Conservation (phyloP, 306 rosid genomes). For the Rosa chinensis region DNA sequence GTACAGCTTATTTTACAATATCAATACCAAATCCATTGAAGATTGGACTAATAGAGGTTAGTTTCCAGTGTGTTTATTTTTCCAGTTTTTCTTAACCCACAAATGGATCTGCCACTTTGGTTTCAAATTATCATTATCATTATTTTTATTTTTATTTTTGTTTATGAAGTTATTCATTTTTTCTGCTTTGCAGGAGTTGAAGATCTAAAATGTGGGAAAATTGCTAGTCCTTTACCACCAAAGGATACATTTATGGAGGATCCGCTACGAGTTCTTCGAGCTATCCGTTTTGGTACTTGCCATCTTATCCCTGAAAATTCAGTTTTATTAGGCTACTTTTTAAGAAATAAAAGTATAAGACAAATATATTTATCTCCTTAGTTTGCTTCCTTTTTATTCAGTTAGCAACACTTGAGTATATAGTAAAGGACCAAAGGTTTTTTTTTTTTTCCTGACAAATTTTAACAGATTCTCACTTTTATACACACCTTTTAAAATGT, state of each 20-base stretch:
- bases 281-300: conserved; percentile 80
- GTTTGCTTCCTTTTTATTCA: neutral
- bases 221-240: conserved; percentile 87
- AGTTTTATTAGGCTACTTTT: neutral
- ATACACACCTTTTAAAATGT: neutral
- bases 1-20: conserved; percentile 86
- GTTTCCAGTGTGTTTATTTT: conserved; percentile 5
- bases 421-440: too few species aligned
- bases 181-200: conserved; percentile 52
- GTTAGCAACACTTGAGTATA: neutral
- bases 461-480: neutral
- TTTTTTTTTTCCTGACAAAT: neutral
- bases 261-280: conserved; percentile 90
- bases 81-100: neutral
- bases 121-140: neutral
- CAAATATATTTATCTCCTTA: neutral
- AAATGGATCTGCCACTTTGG: conserved; percentile 8
- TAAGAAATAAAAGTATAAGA: neutral
- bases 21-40: conserved; percentile 74
- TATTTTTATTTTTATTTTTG: neutral
- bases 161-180: neutral
- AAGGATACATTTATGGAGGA: conserved; percentile 89
- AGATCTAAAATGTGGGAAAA: conserved; percentile 78
- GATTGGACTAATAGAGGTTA: conserved; percentile 80
- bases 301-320: neutral